These are phyloP conservation scores for Diaporthe longicolla DNA, from an alignment of 2,329 filamentous ascomycete genomes.

Conservation along the genomic window DNA sequence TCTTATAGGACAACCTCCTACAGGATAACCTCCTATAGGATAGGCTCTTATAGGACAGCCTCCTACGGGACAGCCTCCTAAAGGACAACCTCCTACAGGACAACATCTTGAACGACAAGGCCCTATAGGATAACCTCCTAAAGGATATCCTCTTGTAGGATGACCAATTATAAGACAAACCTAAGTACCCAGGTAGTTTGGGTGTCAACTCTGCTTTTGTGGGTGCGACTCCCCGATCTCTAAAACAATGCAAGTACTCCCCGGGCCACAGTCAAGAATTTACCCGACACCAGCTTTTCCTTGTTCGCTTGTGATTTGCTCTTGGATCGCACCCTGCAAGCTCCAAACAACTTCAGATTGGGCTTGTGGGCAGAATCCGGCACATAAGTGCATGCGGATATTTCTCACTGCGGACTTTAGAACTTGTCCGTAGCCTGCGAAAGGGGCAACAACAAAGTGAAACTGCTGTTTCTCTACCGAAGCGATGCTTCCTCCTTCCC, in stretches of 20 bases:
- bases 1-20: too few species aligned
- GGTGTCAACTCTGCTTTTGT: too few species aligned
- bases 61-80: too few species aligned
- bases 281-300: background rate
- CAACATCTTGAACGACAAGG: too few species aligned
- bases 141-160: too few species aligned
- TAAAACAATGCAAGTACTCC: background rate
- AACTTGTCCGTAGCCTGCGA: background rate
- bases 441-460: background rate
- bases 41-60: too few species aligned
- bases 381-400: background rate
- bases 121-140: too few species aligned
- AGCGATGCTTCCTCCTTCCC: background rate
- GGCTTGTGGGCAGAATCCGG: background rate
- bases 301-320: background rate
- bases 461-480: background rate
- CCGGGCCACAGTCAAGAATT: background rate
- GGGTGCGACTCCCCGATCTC: too few species aligned
- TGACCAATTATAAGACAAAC: too few species aligned
- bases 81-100: too few species aligned
- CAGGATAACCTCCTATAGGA: too few species aligned
- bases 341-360: background rate
- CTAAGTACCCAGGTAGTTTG: too few species aligned
- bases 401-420: background rate
- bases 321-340: background rate